These are phyloP conservation scores for Raphidocelis subcapitata DNA, from an alignment of 139 green algal genomes.

Conservation along the genomic window DNA sequence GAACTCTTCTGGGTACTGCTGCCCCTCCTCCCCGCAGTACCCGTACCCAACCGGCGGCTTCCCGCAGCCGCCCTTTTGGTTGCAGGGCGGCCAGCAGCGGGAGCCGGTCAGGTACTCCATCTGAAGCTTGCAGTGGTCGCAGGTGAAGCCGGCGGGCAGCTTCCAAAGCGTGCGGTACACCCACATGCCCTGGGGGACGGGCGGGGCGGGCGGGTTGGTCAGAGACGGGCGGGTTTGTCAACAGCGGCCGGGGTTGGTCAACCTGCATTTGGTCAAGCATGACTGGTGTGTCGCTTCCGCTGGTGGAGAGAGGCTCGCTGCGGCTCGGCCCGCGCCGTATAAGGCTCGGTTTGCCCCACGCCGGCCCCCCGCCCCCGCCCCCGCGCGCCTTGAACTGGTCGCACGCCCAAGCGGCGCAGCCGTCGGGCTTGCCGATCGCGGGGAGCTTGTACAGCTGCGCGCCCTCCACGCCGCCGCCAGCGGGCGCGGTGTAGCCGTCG, in stretches of 20 bases:
- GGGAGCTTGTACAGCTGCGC: conserved; percentile 31
- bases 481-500: conserved; percentile 18
- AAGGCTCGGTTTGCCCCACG: too few species aligned
- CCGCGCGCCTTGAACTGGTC: conserved; percentile 33
- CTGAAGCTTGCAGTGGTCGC: conserved; percentile 28
- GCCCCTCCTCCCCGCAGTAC: conserved; percentile 11
- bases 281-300: too few species aligned
- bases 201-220: too few species aligned
- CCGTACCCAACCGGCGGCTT: conserved; percentile 27
- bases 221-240: too few species aligned
- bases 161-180: conserved; percentile 25
- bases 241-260: too few species aligned
- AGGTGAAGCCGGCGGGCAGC: conserved; percentile 18
- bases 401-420: conserved; percentile 26
- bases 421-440: conserved; percentile 16
- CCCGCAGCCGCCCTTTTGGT: not conserved
- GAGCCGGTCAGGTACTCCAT: conserved; percentile 25
- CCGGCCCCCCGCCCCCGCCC: too few species aligned
- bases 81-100: conserved; percentile 28
- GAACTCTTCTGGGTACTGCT: conserved; percentile 10
- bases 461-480: not conserved
- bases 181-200: too few species aligned
- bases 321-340: too few species aligned
- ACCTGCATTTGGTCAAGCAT: too few species aligned
- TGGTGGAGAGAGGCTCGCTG: too few species aligned